A percentile compares a stretch with the other conserved stretches of the same genome.
phyloP scores from a whole-genome alignment of 2,329 filamentous ascomycete genomes.

The Magnaporthiopsis incrustans region DNA sequence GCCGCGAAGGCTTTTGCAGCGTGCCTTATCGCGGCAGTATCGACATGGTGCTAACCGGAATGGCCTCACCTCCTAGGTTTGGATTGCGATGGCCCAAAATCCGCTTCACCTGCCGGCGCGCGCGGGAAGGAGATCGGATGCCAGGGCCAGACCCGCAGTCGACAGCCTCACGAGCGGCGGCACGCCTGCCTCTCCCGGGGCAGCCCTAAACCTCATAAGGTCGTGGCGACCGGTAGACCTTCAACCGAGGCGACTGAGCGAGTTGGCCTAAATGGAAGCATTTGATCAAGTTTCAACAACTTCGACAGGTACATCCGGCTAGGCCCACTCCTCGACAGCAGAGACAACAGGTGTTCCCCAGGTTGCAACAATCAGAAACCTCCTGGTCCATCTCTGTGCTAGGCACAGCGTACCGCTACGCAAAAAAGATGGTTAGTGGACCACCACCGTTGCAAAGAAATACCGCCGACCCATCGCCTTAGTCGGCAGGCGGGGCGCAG shows the following conservation, averaged over 20 bases:
- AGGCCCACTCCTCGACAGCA: background rate
- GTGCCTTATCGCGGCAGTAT: background rate
- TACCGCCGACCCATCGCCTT: background rate
- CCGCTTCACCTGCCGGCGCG: background rate
- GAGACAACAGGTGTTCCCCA: background rate
- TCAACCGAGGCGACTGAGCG: background rate
- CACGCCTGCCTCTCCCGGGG: too few relatives aligned
- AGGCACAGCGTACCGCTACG: background rate
- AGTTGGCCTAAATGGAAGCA: background rate
- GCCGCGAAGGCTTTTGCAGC: background rate
- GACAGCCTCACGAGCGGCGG: background rate
- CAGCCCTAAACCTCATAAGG: background rate
- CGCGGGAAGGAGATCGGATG: too few relatives aligned
- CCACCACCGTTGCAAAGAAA: background rate
- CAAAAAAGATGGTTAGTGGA: background rate
- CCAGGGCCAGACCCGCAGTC: background rate
- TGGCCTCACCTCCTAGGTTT: background rate
- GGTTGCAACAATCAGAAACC: background rate
- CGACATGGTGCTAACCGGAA: background rate
- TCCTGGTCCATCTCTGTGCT: background rate
- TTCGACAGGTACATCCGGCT: background rate
- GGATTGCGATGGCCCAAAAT: background rate
- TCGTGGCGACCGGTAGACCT: background rate
- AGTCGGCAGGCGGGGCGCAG: background rate
- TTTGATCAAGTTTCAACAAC: background rate